Conservation (phyloP, 768 basidiomycete species). For the Trametes sanguinea region DNA sequence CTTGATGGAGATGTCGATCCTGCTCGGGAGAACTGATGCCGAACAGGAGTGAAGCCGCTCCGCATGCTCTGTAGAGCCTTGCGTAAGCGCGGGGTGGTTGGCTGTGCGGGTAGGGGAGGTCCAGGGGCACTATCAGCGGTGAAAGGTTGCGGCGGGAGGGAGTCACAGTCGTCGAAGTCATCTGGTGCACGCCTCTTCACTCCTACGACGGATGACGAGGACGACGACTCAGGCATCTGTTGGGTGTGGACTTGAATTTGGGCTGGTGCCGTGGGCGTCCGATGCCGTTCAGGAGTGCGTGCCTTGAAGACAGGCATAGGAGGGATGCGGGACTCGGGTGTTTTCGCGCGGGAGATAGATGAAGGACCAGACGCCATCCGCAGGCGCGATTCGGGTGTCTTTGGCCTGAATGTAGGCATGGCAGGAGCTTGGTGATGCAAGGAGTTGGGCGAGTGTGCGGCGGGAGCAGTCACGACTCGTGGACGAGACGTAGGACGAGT, state of each 20-base stretch:
- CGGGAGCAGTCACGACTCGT: conserved; percentile 37
- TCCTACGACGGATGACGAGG: conserved; percentile 46
- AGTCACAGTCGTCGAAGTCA: conserved; percentile 63
- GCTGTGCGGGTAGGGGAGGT: conserved; percentile 38
- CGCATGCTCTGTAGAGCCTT: conserved; percentile 58
- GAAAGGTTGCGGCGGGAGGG: conserved; percentile 65
- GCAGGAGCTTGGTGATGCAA: conserved; percentile 6
- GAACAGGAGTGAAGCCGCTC: conserved; percentile 73
- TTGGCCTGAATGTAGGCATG: conserved; percentile 26
- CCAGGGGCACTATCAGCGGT: conserved; percentile 49
- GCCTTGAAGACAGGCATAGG: conserved; percentile 44
- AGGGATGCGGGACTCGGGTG: conserved; percentile 28
- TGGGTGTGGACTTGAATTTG: not conserved
- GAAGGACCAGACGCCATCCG: conserved; percentile 21
- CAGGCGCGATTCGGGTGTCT: conserved; percentile 35
- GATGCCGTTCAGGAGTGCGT: conserved; percentile 49
- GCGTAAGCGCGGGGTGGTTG: conserved; percentile 62
- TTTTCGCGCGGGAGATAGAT: conserved; percentile 27
- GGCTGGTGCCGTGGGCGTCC: conserved; percentile 8
- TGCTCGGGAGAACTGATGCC: conserved; percentile 48
- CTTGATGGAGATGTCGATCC: conserved; percentile 52
- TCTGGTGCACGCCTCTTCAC: conserved; percentile 79
- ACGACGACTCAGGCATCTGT: conserved; percentile 13
- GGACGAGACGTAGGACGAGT: conserved; percentile 43
- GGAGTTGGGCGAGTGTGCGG: conserved; percentile 15